Base-by-base conservation (phyloP, 2,329 filamentous ascomycete genomes). In the Phoma sp. region DNA sequence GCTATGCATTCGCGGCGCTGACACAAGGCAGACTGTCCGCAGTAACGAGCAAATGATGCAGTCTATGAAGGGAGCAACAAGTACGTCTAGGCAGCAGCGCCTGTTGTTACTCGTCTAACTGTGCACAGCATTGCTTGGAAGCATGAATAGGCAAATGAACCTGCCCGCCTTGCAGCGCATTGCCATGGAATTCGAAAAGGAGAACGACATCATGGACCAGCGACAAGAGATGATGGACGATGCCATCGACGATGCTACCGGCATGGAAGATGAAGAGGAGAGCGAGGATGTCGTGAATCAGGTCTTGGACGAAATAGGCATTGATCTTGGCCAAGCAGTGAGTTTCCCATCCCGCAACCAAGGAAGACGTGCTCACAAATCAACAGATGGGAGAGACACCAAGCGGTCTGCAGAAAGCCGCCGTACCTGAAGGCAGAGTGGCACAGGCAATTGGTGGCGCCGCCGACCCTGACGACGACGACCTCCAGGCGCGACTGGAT, bases 11-110 rank as follows among this genome's bases (percentile, higher is more conserved):
- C 31, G 27, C 46, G 55, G 24, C 38, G 38, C 62, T 71, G 25
- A 74, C 46, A 56, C 52, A 35, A 60, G 47, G 22, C 69, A 96
- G 91, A 99, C 95, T 44, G 94, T 98, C 62, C 88, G 95, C 62
- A 97, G 93, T 64, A 99, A 99, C 77, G 95, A 99, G 76, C 94
- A 98, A 78, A 99, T 99, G 95, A 97, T 97, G 93, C 92, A 96
- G 77, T 95, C 93, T 8, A 98, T 99, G 95, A 99, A 97, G 78
- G 95, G 95, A 31, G 95, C 95, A 4, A 98, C 95, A 1, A 56
- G 72, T 73, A 64, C 29, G 66, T 41, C 5, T 12, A 38, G n/a
- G 7, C 17, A 10, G 9, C 3, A n/a, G 7, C 36, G 22, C 27
- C 12, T 4, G 2, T 29, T 6, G 3, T 40, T 25, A 36, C 39